Evolutionary conservation across 139 green algal species (phyloP), one percentile per base, ranked within the genome.

Genomic region (Chlorokybus atmophyticus): DNA sequence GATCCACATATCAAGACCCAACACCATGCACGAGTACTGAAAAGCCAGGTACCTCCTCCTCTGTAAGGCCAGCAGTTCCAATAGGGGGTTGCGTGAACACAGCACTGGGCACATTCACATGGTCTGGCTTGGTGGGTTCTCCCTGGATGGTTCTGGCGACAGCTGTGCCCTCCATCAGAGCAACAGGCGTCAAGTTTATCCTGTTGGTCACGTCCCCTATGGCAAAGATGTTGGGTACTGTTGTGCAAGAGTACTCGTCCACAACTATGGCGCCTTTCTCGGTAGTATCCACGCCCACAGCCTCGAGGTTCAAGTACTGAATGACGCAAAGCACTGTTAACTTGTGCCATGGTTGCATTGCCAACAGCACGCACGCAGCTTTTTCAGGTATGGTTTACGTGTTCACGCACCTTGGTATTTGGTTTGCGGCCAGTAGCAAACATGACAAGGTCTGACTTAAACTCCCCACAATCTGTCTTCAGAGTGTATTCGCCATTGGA

Each of bases 161-260:
- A 0, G 90, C 87, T 87, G 93, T 95, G 73, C 83, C 89, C 75
- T 79, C 59, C 90, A 96, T 96, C 8, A 96, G 79, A 14, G 88
- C 88, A 28, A 95, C 88, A 1, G 90, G 90, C 3, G 90, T 98
- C 1, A 97, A 74, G 50, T 87, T 79, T 68, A 98, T 83, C 38
- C 87, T 73, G 71, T 94, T 79, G 10, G 85, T 96, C 28, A 94
- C 87, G 73, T 98, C 90, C 10, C 90, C 90, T 21, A 98, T 70
- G 0, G 90, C 88, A 70, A 76, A 96, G 61, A 98, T 89, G 70
- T 67, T 81, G 10, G 76, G 74, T 30, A 92, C 79, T 29, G 57
- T 86, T 25, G 84, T 95, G 19, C 75, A 67, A 10, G 65, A 83
- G 77, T 87, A 94, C 35, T 93, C 75, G 55, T 98, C 82, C 50